Evolutionary conservation across 2,329 filamentous ascomycete genomes (phyloP).

Genomic region (Elsinoe arachidis): DNA sequence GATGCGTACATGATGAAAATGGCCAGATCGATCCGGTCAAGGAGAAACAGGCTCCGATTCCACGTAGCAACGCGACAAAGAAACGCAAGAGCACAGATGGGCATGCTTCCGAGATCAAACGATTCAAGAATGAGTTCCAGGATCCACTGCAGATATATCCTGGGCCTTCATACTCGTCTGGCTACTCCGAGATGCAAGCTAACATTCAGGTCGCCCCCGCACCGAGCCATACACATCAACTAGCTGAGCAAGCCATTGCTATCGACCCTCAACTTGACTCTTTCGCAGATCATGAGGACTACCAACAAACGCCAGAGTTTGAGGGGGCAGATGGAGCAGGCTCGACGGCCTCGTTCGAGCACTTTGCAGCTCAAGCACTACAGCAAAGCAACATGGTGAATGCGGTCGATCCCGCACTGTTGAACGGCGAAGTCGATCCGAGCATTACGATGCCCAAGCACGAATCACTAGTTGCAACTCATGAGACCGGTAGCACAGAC

Average conservation of each 20-base stretch:
- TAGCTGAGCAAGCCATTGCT: neutral
- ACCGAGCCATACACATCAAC: neutral
- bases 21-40: slow-evolving; percentile 57
- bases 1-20: slow-evolving; percentile 58
- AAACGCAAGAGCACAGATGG: slow-evolving; percentile 41
- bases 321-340: neutral
- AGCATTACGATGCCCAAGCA: neutral
- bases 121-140: slow-evolving; percentile 20
- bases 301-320: neutral
- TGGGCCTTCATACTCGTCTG: slow-evolving; percentile 11
- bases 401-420: neutral
- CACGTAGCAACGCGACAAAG: slow-evolving; percentile 49
- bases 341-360: neutral
- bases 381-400: slow-evolving; percentile 13
- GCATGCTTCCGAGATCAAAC: slow-evolving; percentile 19
- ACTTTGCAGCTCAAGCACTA: slow-evolving; percentile 13
- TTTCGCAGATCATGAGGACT: neutral
- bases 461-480: neutral
- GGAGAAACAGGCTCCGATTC: slow-evolving; percentile 52
- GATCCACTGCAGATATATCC: slow-evolving; percentile 5
- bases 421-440: neutral
- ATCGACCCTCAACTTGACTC: slow-evolving; percentile 12
- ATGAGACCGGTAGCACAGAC: slow-evolving; percentile 8
- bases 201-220: neutral
- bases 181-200: neutral